A percentile compares a stretch with the other conserved stretches of the same genome.
phyloP scores from a whole-genome alignment of 345 rosid genomes.

The Melaleuca alternifolia region DNA sequence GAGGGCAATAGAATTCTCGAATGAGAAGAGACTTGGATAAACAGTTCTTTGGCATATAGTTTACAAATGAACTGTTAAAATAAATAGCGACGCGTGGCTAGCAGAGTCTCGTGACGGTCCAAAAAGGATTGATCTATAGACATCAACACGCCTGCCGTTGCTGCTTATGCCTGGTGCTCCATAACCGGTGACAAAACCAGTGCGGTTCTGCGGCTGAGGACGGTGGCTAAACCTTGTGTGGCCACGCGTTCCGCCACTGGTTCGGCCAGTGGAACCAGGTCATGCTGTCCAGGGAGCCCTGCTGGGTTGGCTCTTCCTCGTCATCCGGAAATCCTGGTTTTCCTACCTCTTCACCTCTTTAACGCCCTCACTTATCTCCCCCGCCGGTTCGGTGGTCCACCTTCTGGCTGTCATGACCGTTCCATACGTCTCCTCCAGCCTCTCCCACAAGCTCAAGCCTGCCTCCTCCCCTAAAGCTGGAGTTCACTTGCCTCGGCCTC shows the following conservation, averaged over 20 bases:
- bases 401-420: not conserved
- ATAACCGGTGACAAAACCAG: no score
- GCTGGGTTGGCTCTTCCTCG: not conserved
- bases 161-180: no score
- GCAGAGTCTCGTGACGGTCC: no score
- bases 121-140: no score
- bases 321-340: not conserved
- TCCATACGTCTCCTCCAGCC: not conserved
- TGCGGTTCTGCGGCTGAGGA: not conserved
- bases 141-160: no score
- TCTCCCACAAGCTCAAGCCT: not conserved
- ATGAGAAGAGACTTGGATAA: no score
- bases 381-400: not conserved
- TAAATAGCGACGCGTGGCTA: no score
- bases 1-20: no score
- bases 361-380: not conserved
- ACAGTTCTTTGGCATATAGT: no score
- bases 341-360: not conserved
- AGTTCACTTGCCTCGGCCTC: not conserved
- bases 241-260: not conserved
- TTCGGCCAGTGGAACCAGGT: not conserved
- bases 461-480: not conserved
- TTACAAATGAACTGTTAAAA: no score
- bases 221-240: not conserved
- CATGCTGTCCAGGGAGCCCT: not conserved